Evolutionary conservation across 2,329 filamentous ascomycete genomes (phyloP).

Genomic region (Fonsecaea nubica): DNA sequence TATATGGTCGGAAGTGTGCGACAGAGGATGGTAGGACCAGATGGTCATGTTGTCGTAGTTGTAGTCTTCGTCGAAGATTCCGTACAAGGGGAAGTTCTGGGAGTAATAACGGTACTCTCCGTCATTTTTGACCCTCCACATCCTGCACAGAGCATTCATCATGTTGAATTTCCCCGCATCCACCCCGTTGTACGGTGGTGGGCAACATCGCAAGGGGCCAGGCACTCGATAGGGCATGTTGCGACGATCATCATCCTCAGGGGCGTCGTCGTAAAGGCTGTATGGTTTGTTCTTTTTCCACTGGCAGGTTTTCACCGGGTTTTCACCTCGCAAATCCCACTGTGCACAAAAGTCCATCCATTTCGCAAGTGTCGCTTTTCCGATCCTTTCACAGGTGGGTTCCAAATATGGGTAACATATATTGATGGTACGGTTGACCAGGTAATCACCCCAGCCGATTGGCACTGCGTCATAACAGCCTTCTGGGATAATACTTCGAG

Average conservation of each 20-base stretch:
- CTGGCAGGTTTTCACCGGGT: background rate
- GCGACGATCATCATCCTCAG: background rate
- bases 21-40: background rate
- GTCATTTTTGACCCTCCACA: conserved; percentile 6
- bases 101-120: conserved; percentile 11
- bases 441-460: conserved; percentile 6
- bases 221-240: conserved; percentile 1
- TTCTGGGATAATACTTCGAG: background rate
- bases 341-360: conserved; percentile 3
- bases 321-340: background rate
- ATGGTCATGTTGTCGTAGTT: conserved; percentile 13
- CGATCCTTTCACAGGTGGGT: conserved; percentile 5
- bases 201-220: background rate
- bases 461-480: background rate
- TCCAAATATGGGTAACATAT: conserved; percentile 4
- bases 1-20: background rate
- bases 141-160: background rate
- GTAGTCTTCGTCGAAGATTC: conserved; percentile 9
- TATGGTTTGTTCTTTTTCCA: conserved; percentile 1
- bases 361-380: conserved; percentile 7
- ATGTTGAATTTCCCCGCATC: background rate
- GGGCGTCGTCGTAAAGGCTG: conserved; percentile 1
- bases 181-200: background rate
- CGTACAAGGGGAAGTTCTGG: conserved; percentile 13
- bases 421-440: conserved; percentile 7